Evolutionary conservation across 2,329 filamentous ascomycete genomes (phyloP).

Genomic region (Talaromyces funiculosus): DNA sequence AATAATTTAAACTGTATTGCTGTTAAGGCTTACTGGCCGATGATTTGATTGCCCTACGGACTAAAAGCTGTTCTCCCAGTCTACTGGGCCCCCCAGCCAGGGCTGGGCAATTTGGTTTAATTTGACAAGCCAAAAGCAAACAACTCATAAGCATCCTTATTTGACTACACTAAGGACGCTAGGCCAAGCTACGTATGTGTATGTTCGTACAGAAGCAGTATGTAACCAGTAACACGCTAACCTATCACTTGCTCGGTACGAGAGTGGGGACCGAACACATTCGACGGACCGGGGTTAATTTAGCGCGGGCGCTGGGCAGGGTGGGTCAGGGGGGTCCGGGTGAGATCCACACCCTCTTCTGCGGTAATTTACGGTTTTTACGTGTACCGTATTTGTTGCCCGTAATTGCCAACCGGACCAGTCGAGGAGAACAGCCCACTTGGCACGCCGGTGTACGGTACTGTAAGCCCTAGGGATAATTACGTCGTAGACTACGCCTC

Average conservation of each 20-base stretch:
- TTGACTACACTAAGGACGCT: not conserved
- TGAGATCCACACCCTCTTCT: not conserved
- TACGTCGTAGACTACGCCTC: not conserved
- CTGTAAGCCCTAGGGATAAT: constrained; percentile 3
- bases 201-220: too few species aligned
- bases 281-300: not conserved
- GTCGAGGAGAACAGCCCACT: not conserved
- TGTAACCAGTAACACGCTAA: not conserved
- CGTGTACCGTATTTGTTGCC: not conserved
- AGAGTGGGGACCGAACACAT: not conserved
- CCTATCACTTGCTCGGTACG: not conserved
- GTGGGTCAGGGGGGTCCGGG: not conserved
- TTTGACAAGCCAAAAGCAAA: constrained; percentile 3
- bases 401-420: not conserved
- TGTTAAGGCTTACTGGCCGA: not conserved
- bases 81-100: constrained; percentile 7
- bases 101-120: constrained; percentile 2
- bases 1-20: constrained; percentile 1
- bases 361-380: not conserved
- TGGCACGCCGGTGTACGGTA: not conserved
- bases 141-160: constrained; percentile 8
- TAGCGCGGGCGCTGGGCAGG: not conserved
- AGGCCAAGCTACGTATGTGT: too few species aligned
- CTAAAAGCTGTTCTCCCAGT: constrained; percentile 11
- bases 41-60: constrained; percentile 15